Base-by-base conservation (phyloP, 176 grass and related monocot species). In the Poa annua region DNA sequence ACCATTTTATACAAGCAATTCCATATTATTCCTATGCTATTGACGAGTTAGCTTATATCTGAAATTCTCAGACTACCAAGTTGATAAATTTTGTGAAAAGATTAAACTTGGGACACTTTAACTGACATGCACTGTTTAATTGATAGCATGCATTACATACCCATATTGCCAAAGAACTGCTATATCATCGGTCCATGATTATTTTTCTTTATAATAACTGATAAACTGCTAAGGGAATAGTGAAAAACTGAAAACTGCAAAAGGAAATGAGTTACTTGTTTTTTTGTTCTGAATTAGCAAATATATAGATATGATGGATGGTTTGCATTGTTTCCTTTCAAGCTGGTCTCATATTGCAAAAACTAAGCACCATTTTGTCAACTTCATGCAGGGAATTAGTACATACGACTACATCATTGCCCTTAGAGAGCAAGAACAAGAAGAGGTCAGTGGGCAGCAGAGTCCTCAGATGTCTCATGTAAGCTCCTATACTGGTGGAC, bases 361-460 rank as follows among this genome's bases (percentile, higher is more conserved):
- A 32, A 41, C 20, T 74, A 67, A 80, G 38, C 60, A 71, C 60
- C 25, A 75, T 70, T 8, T 61, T 80, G 11, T 45, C 61, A 84
- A 90, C 41, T 25, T 74, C 24, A 73, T 72, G 50, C 68, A 99
- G 97, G 97, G 97, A 83, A 92, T 99, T 51, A 99, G 89, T 79
- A 99, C 97, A 13, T 99, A 99, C 57, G 97, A 99, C 84, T 99
- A 99, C 78, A 99, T 99, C 68, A 99, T 99, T 55, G 97, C 97
- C 64, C 83, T 99, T 64, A 92, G 97, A 90, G 97, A 99, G 89
- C 93, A 99, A 86, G 96, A 99, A 33, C 90, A 99, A 85, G 91
- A 93, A 78, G 90, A 92, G 63, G 61, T 57, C 66, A 85, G 85
- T 77, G 87, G 77, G 16, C 93, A 96, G 44, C 97, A 99, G 78